Conservation (phyloP, 352 stramenopile genomes). For the Globisporangium yorkense region DNA sequence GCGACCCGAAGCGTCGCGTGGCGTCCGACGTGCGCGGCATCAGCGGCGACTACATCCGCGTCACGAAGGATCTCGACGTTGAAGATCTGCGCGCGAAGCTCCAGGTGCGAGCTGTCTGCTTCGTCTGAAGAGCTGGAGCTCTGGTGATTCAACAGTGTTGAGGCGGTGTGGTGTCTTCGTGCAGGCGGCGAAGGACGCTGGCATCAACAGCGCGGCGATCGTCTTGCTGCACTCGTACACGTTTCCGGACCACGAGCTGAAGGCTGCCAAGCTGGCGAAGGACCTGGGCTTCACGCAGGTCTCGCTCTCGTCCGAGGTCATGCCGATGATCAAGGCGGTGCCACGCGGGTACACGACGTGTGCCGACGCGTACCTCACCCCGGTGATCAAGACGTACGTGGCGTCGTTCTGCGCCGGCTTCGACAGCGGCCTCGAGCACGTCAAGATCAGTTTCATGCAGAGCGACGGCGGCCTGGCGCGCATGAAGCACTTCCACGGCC, state of each 20-base stretch:
- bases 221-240: conserved; percentile 96
- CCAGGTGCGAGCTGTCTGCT: conserved; percentile 22
- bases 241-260: conserved; percentile 92
- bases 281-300: conserved; percentile 94
- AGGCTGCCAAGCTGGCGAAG: conserved; percentile 84
- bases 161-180: neutral
- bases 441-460: conserved; percentile 98
- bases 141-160: neutral
- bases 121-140: no score
- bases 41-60: conserved; percentile 87
- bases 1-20: conserved; percentile 47
- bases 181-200: conserved; percentile 55
- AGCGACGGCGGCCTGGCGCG: conserved; percentile 96
- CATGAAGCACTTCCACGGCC: conserved; percentile 91
- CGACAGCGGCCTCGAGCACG: conserved; percentile 80
- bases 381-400: conserved; percentile 97
- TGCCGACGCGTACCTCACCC: conserved; percentile 97
- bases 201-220: conserved; percentile 94
- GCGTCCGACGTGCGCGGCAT: conserved; percentile 70
- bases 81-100: conserved; percentile 77
- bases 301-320: conserved; percentile 89
- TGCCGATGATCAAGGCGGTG: conserved; percentile 98
- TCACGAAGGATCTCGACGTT: conserved; percentile 81
- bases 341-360: conserved; percentile 95
- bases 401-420: conserved; percentile 96